Percentiles rank a stretch among this genome's conserved stretches.
phyloP scores from a whole-genome alignment of 2,329 filamentous ascomycete species.

The Sclerotinia glacialis region DNA sequence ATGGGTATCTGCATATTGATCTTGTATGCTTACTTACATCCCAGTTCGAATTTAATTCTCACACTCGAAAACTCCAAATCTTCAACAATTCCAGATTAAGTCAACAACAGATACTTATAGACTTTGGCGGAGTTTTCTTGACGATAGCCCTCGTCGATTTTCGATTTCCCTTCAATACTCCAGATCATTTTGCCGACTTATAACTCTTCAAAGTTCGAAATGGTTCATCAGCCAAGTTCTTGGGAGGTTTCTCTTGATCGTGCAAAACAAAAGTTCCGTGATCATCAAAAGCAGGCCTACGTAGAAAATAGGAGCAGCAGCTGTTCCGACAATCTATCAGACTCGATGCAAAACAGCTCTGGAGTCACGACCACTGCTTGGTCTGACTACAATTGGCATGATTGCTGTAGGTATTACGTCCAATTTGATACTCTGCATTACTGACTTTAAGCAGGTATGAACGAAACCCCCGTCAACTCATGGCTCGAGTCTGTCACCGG shows the following conservation, averaged over 20 bases:
- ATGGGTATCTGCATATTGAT: slow-evolving; percentile 6
- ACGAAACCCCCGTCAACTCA: not conserved
- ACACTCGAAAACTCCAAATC: not conserved
- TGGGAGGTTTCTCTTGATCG: not conserved
- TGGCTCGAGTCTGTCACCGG: not conserved
- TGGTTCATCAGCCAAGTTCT: not conserved
- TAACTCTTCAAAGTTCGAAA: not conserved
- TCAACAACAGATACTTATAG: not conserved
- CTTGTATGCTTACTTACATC: not conserved
- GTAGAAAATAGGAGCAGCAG: not conserved
- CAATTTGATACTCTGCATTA: too few relatives aligned
- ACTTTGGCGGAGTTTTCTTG: not conserved
- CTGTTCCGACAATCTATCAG: not conserved
- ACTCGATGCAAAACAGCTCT: not conserved
- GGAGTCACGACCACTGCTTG: not conserved
- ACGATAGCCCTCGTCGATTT: not conserved
- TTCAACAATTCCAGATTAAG: not conserved
- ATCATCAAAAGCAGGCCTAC: not conserved
- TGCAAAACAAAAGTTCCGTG: not conserved
- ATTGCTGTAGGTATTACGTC: not conserved
- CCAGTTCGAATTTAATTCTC: not conserved
- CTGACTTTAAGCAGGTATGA: not conserved
- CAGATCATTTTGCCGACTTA: not conserved
- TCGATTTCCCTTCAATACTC: not conserved
- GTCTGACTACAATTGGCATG: not conserved